Base-by-base conservation (phyloP, 2,329 filamentous ascomycete species). In the Diaporthe australafricana region DNA sequence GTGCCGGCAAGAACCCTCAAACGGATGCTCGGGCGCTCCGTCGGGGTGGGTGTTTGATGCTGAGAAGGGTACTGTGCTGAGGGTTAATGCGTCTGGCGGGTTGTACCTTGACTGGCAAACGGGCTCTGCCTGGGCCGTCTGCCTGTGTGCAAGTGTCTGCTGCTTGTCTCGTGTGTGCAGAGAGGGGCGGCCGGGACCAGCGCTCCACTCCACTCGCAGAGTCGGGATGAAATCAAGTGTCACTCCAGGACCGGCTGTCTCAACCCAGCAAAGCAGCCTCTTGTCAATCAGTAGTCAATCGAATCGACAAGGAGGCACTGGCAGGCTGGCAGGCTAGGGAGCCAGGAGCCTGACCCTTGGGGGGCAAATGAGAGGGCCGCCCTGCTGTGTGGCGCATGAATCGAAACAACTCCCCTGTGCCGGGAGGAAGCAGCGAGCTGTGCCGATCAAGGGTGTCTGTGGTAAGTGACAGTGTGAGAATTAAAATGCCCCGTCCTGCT, bases 401-500 rank as follows among this genome's bases (percentile, higher is more conserved):
- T 65, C 60, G 60, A 65, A 65, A 65, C 60, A 65, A 65, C 60
- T 65, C 60, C 60, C 60, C 60, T 65, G 45, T 27, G 60, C 60
- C 60, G 60, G 60, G 45, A 65, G 42, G 60, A 65, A 45, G 45
- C 60, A 65, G 60, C 45, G 45, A 50, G 60, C 60, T 30, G 60
- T 65, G 60, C 60, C 45, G 60, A 65, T 65, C 45, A 65, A 65
- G 60, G 45, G 60, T 65, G 60, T 38, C 60, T 65, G 45, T 45
- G 30, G 45, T 65, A 65, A 38, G 42, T 38, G 47, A 65, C 60
- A 50, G 45, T 65, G 45, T 50, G 45, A 50, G 30, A 50, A 50
- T 30, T 38, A 47, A 25, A 48, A 48, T 35, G 57, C 25, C 32
- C 27, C 42, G 42, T 63, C 42, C 42, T 38, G 56, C 25, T 50